phyloP scores from a whole-genome alignment of 2,329 filamentous ascomycete species.

The Paraphaeosphaeria sporulosa region DNA sequence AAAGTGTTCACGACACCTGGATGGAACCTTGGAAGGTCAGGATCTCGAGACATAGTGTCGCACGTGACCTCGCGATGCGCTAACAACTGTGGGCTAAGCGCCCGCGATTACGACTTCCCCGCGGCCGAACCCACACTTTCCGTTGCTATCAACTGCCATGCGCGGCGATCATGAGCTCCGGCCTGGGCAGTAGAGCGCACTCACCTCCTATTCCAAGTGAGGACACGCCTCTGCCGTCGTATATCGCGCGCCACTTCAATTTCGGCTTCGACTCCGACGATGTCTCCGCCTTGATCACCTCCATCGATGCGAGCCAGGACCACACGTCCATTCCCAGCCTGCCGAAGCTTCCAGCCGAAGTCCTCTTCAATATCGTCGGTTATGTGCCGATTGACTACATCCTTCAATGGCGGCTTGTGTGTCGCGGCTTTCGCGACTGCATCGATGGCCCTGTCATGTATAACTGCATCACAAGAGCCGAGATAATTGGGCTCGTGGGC shows the following conservation, averaged over 20 bases:
- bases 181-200: not conserved
- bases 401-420: conserved; percentile 39
- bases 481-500: conserved; percentile 35
- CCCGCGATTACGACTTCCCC: conserved; percentile 3
- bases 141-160: not conserved
- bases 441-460: conserved; percentile 41
- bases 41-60: not conserved
- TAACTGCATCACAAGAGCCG: conserved; percentile 28
- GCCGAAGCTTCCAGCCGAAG: conserved; percentile 40
- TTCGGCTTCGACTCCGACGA: conserved; percentile 39
- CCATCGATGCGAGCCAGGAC: conserved; percentile 41
- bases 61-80: conserved; percentile 11
- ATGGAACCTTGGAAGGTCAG: too few relatives aligned
- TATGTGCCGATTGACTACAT: conserved; percentile 36
- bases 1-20: not conserved
- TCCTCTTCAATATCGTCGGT: conserved; percentile 38
- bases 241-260: conserved; percentile 29
- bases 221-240: conserved; percentile 25
- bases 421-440: conserved; percentile 39
- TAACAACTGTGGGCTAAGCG: conserved; percentile 7
- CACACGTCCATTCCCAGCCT: conserved; percentile 3
- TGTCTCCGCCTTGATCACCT: conserved; percentile 33
- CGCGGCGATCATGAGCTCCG: not conserved
- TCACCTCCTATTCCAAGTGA: not conserved
- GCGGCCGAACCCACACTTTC: not conserved